phyloP scores from a whole-genome alignment of 2,329 filamentous ascomycete genomes.

The Alternaria brassicicola region DNA sequence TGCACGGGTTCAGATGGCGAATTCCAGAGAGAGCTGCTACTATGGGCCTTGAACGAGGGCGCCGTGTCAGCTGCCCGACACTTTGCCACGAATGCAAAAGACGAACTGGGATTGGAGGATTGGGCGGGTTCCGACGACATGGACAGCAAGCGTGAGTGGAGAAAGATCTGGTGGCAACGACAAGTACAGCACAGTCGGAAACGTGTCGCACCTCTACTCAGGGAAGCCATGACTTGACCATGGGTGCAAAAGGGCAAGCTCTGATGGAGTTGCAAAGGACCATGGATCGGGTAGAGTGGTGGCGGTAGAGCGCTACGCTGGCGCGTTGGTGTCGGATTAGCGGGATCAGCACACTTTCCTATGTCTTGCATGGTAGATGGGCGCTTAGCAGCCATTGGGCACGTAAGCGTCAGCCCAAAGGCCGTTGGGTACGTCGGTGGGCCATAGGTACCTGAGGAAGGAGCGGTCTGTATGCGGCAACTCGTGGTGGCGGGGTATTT shows the following conservation, averaged over 20 bases:
- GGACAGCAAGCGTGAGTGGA: conserved; percentile 52
- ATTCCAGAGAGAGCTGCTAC: conserved; percentile 70
- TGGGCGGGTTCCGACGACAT: conserved; percentile 60
- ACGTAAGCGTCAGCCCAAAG: conserved; percentile 26
- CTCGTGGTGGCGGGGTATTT: conserved; percentile 20
- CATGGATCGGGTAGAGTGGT: background rate
- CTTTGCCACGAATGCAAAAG: conserved; percentile 59
- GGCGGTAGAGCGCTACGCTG: conserved; percentile 16
- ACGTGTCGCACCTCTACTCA: conserved; percentile 65
- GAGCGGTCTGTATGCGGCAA: conserved; percentile 20
- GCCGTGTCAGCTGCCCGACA: conserved; percentile 59
- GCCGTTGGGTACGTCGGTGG: conserved; percentile 7
- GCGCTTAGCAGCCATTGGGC: conserved; percentile 35
- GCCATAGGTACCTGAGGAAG: conserved; percentile 11
- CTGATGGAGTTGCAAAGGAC: background rate
- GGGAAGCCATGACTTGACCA: conserved; percentile 50
- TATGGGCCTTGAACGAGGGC: conserved; percentile 65
- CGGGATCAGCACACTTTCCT: conserved; percentile 23
- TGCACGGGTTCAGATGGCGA: conserved; percentile 57
- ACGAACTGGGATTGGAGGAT: conserved; percentile 61
- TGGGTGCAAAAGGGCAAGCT: conserved; percentile 1
- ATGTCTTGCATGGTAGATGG: conserved; percentile 25
- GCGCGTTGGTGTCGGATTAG: conserved; percentile 19
- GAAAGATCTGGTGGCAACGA: conserved; percentile 70
- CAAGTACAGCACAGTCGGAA: conserved; percentile 66